Evolutionary conservation across 768 basidiomycete genomes (phyloP).

Genomic region (Lactarius indigo): DNA sequence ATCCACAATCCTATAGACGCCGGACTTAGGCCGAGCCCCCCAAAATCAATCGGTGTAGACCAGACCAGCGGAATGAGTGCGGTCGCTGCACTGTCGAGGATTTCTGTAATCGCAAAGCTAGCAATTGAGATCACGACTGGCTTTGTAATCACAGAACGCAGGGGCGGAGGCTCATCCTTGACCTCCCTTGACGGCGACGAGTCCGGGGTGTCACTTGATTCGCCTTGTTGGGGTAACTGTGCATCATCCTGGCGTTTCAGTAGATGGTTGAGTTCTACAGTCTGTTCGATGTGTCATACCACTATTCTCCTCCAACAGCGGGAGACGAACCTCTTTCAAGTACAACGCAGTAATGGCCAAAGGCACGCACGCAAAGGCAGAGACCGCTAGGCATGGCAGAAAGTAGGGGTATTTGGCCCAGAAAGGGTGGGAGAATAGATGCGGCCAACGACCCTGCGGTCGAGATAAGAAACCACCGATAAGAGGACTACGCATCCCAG

Average conservation of each 20-base stretch:
- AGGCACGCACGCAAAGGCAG: conserved; percentile 33
- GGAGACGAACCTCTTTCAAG: conserved; percentile 11
- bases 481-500: conserved; percentile 26
- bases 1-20: conserved; percentile 36
- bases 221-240: too few relatives aligned
- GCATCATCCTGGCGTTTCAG: background rate
- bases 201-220: too few relatives aligned
- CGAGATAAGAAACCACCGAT: conserved; percentile 28
- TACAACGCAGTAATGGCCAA: conserved; percentile 13
- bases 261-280: background rate
- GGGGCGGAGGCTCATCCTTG: conserved; percentile 4
- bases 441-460: conserved; percentile 26
- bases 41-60: conserved; percentile 35
- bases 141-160: conserved; percentile 36
- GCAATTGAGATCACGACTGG: conserved; percentile 39
- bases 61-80: conserved; percentile 45
- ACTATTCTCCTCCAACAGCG: background rate
- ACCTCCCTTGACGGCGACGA: too few relatives aligned
- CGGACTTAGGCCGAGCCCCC: too few relatives aligned
- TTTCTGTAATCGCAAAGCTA: conserved; percentile 35
- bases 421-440: conserved; percentile 24
- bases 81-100: conserved; percentile 35
- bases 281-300: background rate
- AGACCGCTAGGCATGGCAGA: conserved; percentile 33
- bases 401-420: conserved; percentile 29